A percentile compares a stretch with the other conserved stretches of the same genome.
Evolutionary conservation across 2,329 filamentous ascomycete genomes (phyloP).

Genomic region (Aspergillus japonicus): DNA sequence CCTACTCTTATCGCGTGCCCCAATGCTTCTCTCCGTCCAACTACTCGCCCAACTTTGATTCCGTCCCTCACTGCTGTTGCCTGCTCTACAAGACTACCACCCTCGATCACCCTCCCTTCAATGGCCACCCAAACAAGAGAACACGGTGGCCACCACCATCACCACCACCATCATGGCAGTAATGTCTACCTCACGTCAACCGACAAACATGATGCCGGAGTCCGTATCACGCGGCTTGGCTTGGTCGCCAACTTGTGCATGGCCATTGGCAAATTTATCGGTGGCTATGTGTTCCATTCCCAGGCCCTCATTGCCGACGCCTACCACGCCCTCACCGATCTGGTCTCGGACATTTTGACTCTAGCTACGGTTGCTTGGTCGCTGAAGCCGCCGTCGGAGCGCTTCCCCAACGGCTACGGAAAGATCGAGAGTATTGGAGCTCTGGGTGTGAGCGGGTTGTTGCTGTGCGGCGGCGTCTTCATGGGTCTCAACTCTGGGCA

Average conservation of each 20-base stretch:
- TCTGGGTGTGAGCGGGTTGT: conserved; percentile 85
- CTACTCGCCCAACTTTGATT: neutral
- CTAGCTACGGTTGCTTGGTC: conserved; percentile 94
- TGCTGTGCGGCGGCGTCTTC: conserved; percentile 84
- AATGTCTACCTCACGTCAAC: conserved; percentile 76
- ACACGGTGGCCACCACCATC: conserved; percentile 50
- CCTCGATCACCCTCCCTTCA: conserved; percentile 26
- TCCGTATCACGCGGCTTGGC: conserved; percentile 87
- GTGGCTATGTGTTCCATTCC: conserved; percentile 92
- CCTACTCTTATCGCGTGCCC: conserved; percentile 7
- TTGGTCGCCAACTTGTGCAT: conserved; percentile 88
- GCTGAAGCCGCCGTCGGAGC: conserved; percentile 75
- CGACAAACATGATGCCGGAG: conserved; percentile 88
- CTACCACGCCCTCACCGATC: conserved; percentile 91
- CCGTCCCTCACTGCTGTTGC: conserved; percentile 16
- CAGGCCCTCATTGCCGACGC: conserved; percentile 91
- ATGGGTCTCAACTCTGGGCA: conserved; percentile 80
- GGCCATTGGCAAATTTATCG: conserved; percentile 88
- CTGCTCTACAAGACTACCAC: conserved; percentile 24
- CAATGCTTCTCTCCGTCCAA: conserved; percentile 14
- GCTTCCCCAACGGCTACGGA: conserved; percentile 88
- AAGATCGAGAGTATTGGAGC: conserved; percentile 97
- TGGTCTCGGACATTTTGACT: conserved; percentile 92
- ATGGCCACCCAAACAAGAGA: conserved; percentile 49
- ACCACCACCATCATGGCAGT: conserved; percentile 74